These are phyloP conservation scores for Colletotrichum cordylinicola DNA, from an alignment of 2,329 filamentous ascomycete species.

Conservation along the genomic window DNA sequence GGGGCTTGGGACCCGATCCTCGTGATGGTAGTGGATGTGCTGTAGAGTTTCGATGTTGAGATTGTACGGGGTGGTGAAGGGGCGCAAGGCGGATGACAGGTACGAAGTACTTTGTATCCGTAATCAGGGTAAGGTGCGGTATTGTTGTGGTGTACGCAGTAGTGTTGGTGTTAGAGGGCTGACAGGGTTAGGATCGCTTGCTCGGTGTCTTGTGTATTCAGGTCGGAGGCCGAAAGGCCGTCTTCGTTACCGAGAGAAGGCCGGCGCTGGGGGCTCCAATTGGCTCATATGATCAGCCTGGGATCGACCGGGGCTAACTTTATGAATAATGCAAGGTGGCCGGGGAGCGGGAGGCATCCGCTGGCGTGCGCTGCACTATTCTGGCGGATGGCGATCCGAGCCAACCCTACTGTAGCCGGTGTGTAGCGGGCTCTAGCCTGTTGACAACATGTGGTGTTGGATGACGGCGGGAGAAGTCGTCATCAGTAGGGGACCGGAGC, in stretches of 20 bases:
- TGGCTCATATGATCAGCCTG: neutral
- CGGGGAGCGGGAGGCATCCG: slow-evolving; percentile 8
- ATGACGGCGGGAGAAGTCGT: neutral
- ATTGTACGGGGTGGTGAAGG: neutral
- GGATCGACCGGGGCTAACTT: slow-evolving; percentile 11
- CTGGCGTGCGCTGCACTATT: neutral
- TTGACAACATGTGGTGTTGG: neutral
- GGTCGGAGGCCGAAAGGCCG: slow-evolving; percentile 22
- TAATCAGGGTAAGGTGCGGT: neutral
- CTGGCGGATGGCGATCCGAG: slow-evolving; percentile 16
- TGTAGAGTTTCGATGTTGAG: neutral
- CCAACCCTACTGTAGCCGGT: neutral
- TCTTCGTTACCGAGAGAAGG: slow-evolving; percentile 10
- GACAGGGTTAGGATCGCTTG: neutral
- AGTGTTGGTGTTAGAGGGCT: neutral
- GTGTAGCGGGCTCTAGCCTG: neutral
- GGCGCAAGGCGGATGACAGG: neutral
- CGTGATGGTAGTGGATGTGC: neutral
- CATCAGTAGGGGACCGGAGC: neutral
- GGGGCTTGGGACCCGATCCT: neutral
- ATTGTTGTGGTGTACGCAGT: neutral
- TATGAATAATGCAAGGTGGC: slow-evolving; percentile 5
- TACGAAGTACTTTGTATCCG: neutral
- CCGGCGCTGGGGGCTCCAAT: neutral
- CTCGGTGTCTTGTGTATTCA: neutral